Evolutionary conservation across 208 protist genomes (phyloP).

Genomic region (Trypanosoma avium): DNA sequence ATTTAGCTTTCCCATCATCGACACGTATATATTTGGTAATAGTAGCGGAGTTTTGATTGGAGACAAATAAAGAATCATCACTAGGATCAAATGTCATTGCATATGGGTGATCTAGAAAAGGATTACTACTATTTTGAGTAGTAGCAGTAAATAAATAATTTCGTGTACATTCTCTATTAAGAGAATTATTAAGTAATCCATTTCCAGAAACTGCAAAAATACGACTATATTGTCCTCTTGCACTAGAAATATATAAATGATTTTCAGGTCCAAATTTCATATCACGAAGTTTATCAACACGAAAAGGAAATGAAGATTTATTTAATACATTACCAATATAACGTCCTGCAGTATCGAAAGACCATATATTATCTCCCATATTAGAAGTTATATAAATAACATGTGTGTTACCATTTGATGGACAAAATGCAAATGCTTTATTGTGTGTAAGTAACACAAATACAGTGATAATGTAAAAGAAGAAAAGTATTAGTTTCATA

Average conservation of each 20-base stretch:
- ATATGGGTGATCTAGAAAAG: conserved; percentile 89
- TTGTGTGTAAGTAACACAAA: conserved; percentile 15
- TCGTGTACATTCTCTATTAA: conserved; percentile 67
- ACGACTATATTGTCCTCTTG: conserved; percentile 75
- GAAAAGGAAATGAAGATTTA: conserved; percentile 61
- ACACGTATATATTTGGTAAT: conserved; percentile 64
- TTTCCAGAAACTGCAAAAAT: conserved; percentile 89
- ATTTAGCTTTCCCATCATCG: conserved; percentile 15
- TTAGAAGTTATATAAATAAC: conserved; percentile 86
- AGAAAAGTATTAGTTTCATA: background rate
- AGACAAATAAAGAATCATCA: conserved; percentile 71
- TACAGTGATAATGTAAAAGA: conserved; percentile 9
- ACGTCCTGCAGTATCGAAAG: conserved; percentile 78
- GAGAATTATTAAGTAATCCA: conserved; percentile 78
- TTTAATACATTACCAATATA: conserved; percentile 82
- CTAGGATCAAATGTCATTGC: conserved; percentile 76
- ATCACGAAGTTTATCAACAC: conserved; percentile 78
- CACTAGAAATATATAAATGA: conserved; percentile 84
- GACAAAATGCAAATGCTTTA: conserved; percentile 46
- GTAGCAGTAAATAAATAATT: conserved; percentile 83
- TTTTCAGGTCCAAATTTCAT: conserved; percentile 82
- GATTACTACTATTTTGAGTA: conserved; percentile 51
- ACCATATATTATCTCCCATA: conserved; percentile 88
- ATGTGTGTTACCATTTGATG: conserved; percentile 87
- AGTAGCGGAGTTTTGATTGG: conserved; percentile 87